Conservation (phyloP, 306 rosid species). For the Malus asiatica region DNA sequence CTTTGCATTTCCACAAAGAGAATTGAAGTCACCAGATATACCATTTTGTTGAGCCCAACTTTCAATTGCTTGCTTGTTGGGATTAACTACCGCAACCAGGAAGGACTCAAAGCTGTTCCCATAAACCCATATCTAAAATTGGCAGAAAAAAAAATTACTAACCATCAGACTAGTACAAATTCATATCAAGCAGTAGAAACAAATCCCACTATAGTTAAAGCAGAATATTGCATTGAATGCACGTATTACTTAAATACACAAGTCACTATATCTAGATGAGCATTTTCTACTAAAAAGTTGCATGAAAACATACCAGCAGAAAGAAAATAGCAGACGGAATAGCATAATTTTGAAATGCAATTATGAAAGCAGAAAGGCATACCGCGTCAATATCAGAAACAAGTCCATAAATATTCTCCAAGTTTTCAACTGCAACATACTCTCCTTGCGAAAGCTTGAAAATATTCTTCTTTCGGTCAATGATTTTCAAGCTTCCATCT, state of each 20-base stretch:
- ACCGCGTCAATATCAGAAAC: slow-evolving; percentile 70
- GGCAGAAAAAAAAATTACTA: slow-evolving; percentile 1
- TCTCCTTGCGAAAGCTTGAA: slow-evolving; percentile 99
- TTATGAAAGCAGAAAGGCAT: slow-evolving; percentile 13
- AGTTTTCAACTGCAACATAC: slow-evolving; percentile 95
- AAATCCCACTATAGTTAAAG: not conserved
- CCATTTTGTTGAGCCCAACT: slow-evolving; percentile 77
- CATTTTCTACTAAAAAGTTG: too few species aligned
- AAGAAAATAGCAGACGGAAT: too few species aligned
- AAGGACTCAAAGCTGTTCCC: slow-evolving; percentile 94
- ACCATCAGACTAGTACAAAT: not conserved
- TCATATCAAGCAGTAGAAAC: not conserved
- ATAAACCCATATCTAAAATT: slow-evolving; percentile 80
- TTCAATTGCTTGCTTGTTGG: slow-evolving; percentile 55
- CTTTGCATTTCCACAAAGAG: slow-evolving; percentile 60
- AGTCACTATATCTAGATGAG: too few species aligned
- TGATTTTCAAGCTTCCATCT: slow-evolving; percentile 92
- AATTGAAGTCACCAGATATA: slow-evolving; percentile 52
- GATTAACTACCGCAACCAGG: slow-evolving; percentile 82
- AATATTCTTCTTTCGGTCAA: slow-evolving; percentile 95
- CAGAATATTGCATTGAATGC: not conserved
- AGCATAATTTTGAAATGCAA: too few species aligned
- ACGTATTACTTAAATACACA: too few species aligned
- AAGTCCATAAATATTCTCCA: slow-evolving; percentile 76
- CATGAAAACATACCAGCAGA: too few species aligned